phyloP scores from a whole-genome alignment of 805 yeast species.

The Candida vaughaniae region DNA sequence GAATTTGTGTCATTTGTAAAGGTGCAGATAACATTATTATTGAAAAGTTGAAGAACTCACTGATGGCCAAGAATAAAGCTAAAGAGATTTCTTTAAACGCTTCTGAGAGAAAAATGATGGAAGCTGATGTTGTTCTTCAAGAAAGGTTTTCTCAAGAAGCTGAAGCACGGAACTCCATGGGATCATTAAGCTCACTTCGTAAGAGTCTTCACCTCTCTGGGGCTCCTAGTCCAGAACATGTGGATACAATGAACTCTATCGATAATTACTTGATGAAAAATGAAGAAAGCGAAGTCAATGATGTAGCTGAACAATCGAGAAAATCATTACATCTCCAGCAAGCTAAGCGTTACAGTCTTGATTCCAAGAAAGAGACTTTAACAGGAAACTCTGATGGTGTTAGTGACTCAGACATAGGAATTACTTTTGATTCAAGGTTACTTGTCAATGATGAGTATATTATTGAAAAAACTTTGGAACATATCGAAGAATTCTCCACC shows the following conservation, averaged over 20 bases:
- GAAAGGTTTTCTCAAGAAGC: slow-evolving; percentile 43
- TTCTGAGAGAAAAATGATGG: slow-evolving; percentile 64
- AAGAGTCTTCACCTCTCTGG: slow-evolving; percentile 24
- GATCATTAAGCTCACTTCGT: slow-evolving; percentile 32
- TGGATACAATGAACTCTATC: slow-evolving; percentile 37
- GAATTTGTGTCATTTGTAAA: slow-evolving; percentile 78
- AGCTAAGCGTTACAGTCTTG: slow-evolving; percentile 49
- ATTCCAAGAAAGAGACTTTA: slow-evolving; percentile 8
- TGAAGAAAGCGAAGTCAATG: slow-evolving; percentile 52
- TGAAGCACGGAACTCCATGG: slow-evolving; percentile 22
- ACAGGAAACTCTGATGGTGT: not conserved
- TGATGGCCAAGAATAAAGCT: slow-evolving; percentile 61
- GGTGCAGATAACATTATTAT: slow-evolving; percentile 94
- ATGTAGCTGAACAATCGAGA: slow-evolving; percentile 52
- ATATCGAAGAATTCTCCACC: slow-evolving; percentile 90
- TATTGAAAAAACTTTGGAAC: slow-evolving; percentile 80
- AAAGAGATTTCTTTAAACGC: slow-evolving; percentile 60
- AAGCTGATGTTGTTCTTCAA: slow-evolving; percentile 72
- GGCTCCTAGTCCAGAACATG: slow-evolving; percentile 7
- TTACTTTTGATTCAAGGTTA: slow-evolving; percentile 49
- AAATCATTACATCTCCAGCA: slow-evolving; percentile 62
- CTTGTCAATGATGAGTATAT: slow-evolving; percentile 72
- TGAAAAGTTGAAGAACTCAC: slow-evolving; percentile 62
- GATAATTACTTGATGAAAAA: slow-evolving; percentile 48
- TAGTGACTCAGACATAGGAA: not conserved